Percentiles rank a stretch among this genome's conserved stretches.
Evolutionary conservation across 2,329 filamentous ascomycete species (phyloP).

Genomic region (Thielaviopsis euricoi): DNA sequence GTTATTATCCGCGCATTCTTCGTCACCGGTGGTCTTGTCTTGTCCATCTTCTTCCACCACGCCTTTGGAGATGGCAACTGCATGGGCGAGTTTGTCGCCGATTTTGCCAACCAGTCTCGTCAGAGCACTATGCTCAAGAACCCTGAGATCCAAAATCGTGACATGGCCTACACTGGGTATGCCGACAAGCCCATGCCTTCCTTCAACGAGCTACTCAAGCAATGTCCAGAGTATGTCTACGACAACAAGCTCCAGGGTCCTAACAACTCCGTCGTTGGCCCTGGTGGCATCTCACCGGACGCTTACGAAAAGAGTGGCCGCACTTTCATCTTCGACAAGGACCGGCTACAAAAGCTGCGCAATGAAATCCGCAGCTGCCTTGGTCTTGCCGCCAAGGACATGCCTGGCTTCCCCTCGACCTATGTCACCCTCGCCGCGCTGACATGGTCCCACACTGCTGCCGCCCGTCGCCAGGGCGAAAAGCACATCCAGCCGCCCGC

Average conservation of each 20-base stretch:
- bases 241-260: conserved; percentile 21
- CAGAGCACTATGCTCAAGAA: conserved; percentile 13
- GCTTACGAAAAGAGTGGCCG: conserved; percentile 22
- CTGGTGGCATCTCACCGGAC: conserved; percentile 17
- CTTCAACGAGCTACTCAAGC: conserved; percentile 16
- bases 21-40: conserved; percentile 23
- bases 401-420: conserved; percentile 18
- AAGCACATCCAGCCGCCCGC: not conserved
- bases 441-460: conserved; percentile 24
- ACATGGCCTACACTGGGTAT: conserved; percentile 15
- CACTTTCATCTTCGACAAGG: conserved; percentile 24
- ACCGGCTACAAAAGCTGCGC: conserved; percentile 20
- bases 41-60: conserved; percentile 26
- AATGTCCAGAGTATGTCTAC: conserved; percentile 24
- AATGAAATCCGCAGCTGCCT: conserved; percentile 13
- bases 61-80: conserved; percentile 26
- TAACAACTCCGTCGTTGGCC: conserved; percentile 17
- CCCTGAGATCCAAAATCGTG: conserved; percentile 1
- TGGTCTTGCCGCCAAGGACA: not conserved
- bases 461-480: conserved; percentile 17
- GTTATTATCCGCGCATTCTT: conserved; percentile 23
- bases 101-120: conserved; percentile 18
- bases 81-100: conserved; percentile 23
- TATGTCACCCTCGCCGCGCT: conserved; percentile 25
- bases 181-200: conserved; percentile 13